phyloP scores from a whole-genome alignment of 345 rosid genomes.

The Gossypium ekmanianum region DNA sequence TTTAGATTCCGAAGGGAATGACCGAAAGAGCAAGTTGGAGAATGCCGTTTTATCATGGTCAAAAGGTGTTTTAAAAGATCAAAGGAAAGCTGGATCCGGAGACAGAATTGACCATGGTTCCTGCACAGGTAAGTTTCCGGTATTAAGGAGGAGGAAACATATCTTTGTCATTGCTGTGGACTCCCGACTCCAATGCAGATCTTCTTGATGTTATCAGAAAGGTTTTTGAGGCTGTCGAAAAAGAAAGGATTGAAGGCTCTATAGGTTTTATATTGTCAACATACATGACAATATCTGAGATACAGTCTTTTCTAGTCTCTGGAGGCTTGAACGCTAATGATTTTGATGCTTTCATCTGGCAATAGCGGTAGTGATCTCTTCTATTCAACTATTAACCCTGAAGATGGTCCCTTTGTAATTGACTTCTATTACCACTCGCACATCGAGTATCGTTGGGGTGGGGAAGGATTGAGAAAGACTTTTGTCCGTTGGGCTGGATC shows the following conservation, averaged over 20 bases:
- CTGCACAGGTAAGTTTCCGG: slow-evolving; percentile 61
- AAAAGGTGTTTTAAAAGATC: slow-evolving; percentile 60
- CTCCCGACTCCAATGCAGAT: slow-evolving; percentile 40
- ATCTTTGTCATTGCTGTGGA: slow-evolving; percentile 84
- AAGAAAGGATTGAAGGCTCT: slow-evolving; percentile 79
- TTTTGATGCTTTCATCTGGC: slow-evolving; percentile 91
- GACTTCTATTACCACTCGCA: slow-evolving; percentile 94
- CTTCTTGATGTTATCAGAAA: slow-evolving; percentile 57
- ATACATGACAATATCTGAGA: slow-evolving; percentile 80
- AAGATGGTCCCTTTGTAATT: slow-evolving; percentile 64
- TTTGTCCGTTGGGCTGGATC: slow-evolving; percentile 85
- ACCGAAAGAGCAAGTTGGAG: slow-evolving; percentile 61
- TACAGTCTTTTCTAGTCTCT: slow-evolving; percentile 59
- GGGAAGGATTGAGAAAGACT: slow-evolving; percentile 90
- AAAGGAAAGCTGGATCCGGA: slow-evolving; percentile 48
- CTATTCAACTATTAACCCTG: slow-evolving; percentile 64
- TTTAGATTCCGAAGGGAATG: slow-evolving; percentile 58
- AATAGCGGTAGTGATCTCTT: slow-evolving; percentile 94
- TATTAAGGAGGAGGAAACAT: slow-evolving; percentile 75
- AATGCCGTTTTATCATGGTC: slow-evolving; percentile 79
- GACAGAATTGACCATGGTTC: slow-evolving; percentile 53
- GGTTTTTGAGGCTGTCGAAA: slow-evolving; percentile 66
- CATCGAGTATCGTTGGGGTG: slow-evolving; percentile 98
- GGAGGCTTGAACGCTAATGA: slow-evolving; percentile 67
- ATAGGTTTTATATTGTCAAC: slow-evolving; percentile 87